Conservation (phyloP, 768 basidiomycete species). For the Krasilnikovozyma curviuscula region DNA sequence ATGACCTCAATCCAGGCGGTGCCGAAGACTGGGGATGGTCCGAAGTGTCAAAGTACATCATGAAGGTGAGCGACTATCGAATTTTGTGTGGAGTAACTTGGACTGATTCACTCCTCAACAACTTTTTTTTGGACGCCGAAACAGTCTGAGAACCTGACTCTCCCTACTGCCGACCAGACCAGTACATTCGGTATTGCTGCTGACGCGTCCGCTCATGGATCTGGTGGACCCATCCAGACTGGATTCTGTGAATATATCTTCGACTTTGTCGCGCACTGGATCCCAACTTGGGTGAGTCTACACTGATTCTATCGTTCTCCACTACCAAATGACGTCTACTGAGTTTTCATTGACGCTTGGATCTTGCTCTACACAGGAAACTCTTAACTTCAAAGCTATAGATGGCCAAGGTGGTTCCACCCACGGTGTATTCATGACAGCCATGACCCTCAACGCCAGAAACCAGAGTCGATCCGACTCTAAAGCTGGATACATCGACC, state of each 20-base stretch:
- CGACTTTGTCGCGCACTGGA: conserved; percentile 40
- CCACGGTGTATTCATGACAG: conserved; percentile 31
- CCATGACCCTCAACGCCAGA: conserved; percentile 41
- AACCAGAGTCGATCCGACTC: conserved; percentile 50
- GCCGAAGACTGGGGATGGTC: conserved; percentile 21
- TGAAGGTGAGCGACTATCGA: conserved; percentile 20
- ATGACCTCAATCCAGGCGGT: conserved; percentile 21
- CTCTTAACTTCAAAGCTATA: neutral
- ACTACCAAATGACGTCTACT: conserved; percentile 35
- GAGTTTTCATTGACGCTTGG: conserved; percentile 28
- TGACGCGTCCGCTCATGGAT: conserved; percentile 34
- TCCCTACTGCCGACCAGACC: conserved; percentile 32
- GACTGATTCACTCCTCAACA: conserved; percentile 32
- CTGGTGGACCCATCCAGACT: conserved; percentile 35
- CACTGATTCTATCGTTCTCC: conserved; percentile 30
- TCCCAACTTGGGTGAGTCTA: conserved; percentile 29
- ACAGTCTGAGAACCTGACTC: conserved; percentile 37
- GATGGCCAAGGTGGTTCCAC: conserved; percentile 6
- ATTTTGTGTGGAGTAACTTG: conserved; percentile 36
- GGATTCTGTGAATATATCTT: conserved; percentile 30
- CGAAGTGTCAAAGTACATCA: conserved; percentile 22
- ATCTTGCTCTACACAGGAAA: neutral
- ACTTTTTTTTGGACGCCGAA: neutral
- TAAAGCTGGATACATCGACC: conserved; percentile 46
- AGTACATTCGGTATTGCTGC: conserved; percentile 32